Evolutionary conservation across 2,329 filamentous ascomycete genomes (phyloP).

Genomic region (Dactylella cylindrospora): DNA sequence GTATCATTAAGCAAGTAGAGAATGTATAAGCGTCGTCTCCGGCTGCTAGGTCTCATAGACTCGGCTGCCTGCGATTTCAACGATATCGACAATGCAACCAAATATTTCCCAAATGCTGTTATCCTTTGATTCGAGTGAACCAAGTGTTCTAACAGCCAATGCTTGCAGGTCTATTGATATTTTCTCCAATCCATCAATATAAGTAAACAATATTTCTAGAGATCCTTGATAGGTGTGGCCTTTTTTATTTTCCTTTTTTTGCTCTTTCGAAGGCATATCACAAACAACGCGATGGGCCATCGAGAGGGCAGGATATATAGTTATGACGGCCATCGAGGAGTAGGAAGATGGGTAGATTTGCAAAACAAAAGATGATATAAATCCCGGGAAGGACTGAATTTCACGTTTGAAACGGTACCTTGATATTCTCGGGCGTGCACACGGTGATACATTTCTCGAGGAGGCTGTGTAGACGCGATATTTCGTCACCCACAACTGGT

Average conservation of each 20-base stretch:
- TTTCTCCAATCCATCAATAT: slow-evolving; percentile 50
- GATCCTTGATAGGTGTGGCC: not conserved
- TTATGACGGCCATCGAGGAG: slow-evolving; percentile 47
- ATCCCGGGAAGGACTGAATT: slow-evolving; percentile 44
- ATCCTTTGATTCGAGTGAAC: slow-evolving; percentile 67
- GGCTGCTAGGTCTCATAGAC: slow-evolving; percentile 57
- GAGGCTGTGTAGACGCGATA: slow-evolving; percentile 67
- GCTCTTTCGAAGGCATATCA: slow-evolving; percentile 13
- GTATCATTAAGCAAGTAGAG: slow-evolving; percentile 78
- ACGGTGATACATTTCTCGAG: slow-evolving; percentile 66
- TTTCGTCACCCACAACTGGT: slow-evolving; percentile 67
- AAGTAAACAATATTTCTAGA: slow-evolving; percentile 42
- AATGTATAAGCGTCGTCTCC: slow-evolving; percentile 71
- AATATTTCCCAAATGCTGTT: slow-evolving; percentile 71
- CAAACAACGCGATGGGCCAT: slow-evolving; percentile 44
- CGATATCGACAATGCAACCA: slow-evolving; percentile 68
- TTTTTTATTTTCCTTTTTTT: slow-evolving; percentile 15
- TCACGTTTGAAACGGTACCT: slow-evolving; percentile 67
- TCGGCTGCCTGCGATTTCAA: slow-evolving; percentile 51
- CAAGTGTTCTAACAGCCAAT: slow-evolving; percentile 76
- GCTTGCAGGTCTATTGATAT: slow-evolving; percentile 74
- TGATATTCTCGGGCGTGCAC: slow-evolving; percentile 79
- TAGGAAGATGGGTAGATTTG: slow-evolving; percentile 50
- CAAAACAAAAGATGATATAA: slow-evolving; percentile 47
- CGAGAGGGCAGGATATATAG: slow-evolving; percentile 43